Conservation (phyloP, 345 rosid species). For the Murraya paniculata region DNA sequence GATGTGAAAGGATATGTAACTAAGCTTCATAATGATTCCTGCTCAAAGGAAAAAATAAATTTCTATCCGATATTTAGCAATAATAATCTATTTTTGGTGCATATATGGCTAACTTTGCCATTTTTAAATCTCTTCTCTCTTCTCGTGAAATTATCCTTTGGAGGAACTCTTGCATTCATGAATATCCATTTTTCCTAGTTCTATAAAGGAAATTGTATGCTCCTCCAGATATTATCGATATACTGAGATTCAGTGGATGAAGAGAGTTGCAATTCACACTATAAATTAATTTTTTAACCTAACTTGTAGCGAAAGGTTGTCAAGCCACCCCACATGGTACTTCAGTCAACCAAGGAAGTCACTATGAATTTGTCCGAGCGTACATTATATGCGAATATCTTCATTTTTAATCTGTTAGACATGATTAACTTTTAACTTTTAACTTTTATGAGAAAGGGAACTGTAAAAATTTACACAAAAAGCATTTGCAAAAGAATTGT, state of each 20-base stretch:
- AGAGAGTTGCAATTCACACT: not conserved
- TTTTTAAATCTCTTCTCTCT: not conserved
- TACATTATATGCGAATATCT: not conserved
- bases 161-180: not conserved
- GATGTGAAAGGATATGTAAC: not conserved
- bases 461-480: not conserved
- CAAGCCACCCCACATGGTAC: not conserved
- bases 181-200: not conserved
- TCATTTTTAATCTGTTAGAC: not conserved
- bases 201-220: not conserved
- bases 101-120: not conserved
- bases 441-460: not conserved
- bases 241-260: too few species aligned
- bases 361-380: not conserved
- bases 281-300: not conserved
- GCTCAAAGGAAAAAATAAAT: not conserved
- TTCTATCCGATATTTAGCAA: not conserved
- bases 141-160: not conserved
- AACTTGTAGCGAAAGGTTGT: not conserved
- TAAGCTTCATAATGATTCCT: not conserved
- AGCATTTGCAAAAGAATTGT: not conserved
- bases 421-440: not conserved
- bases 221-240: not conserved
- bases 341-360: not conserved
- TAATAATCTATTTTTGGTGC: not conserved